Evolutionary conservation across 2,329 filamentous ascomycete genomes (phyloP).

Genomic region (Curvularia hawaiiensis): DNA sequence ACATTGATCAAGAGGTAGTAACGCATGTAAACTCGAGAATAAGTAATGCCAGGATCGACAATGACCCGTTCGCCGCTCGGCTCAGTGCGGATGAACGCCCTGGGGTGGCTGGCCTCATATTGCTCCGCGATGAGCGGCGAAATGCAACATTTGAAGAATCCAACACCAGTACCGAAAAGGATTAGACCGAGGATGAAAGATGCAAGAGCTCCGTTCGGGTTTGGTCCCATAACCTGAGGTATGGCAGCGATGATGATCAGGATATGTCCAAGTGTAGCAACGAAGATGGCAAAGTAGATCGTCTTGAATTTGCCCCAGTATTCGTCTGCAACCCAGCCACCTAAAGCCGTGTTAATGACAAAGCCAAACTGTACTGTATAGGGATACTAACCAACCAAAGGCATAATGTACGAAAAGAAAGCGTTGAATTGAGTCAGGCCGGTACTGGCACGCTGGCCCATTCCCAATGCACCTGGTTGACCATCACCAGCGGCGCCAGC

Average conservation of each 20-base stretch:
- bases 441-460: slow-evolving; percentile 35
- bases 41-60: slow-evolving; percentile 69
- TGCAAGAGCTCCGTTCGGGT: slow-evolving; percentile 48
- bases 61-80: slow-evolving; percentile 68
- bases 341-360: slow-evolving; percentile 53
- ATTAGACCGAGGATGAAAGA: slow-evolving; percentile 56
- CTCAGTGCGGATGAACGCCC: slow-evolving; percentile 56
- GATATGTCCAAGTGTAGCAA: slow-evolving; percentile 63
- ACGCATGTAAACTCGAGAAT: slow-evolving; percentile 68
- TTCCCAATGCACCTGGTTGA: slow-evolving; percentile 35
- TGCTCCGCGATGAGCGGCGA: slow-evolving; percentile 73
- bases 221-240: slow-evolving; percentile 50
- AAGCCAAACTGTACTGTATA: not conserved
- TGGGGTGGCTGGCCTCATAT: slow-evolving; percentile 60
- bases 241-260: slow-evolving; percentile 59
- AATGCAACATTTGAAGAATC: slow-evolving; percentile 48
- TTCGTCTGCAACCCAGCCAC: slow-evolving; percentile 63
- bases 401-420: slow-evolving; percentile 33
- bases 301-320: slow-evolving; percentile 65
- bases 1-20: slow-evolving; percentile 76
- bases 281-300: slow-evolving; percentile 58
- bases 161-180: slow-evolving; percentile 51
- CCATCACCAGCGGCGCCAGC: slow-evolving; percentile 48
- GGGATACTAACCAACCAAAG: slow-evolving; percentile 27
- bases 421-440: slow-evolving; percentile 31